Evolutionary conservation across 169 alveolate species (phyloP).

Genomic region (Theileria parva): DNA sequence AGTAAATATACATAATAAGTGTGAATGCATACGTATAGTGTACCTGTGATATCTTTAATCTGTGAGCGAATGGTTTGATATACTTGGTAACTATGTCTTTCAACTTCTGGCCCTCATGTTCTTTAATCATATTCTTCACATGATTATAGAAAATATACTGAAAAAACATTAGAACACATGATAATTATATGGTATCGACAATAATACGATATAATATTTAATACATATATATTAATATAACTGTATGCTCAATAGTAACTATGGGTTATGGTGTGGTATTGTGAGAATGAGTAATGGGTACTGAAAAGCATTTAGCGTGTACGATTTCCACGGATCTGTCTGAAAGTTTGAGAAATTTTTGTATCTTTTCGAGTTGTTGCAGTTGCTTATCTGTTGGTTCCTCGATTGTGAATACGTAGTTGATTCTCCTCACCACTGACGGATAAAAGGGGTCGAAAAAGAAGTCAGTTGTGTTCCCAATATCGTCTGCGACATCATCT

Average conservation of each 20-base stretch:
- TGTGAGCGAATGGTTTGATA: background rate
- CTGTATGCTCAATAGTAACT: too few relatives aligned
- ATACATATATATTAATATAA: too few relatives aligned
- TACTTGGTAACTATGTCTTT: background rate
- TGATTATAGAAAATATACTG: background rate
- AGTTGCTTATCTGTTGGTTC: conserved; percentile 29
- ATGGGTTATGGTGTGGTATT: too few relatives aligned
- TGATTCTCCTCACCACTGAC: conserved; percentile 30
- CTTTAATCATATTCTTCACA: background rate
- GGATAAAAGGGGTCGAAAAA: conserved; percentile 52
- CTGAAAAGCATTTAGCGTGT: conserved; percentile 50
- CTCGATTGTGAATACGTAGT: conserved; percentile 33
- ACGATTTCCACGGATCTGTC: conserved; percentile 17
- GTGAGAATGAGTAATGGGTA: background rate
- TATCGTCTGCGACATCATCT: conserved; percentile 42
- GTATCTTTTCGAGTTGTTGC: conserved; percentile 38
- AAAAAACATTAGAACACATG: background rate
- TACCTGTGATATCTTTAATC: background rate
- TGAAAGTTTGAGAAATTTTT: conserved; percentile 34
- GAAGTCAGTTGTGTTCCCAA: conserved; percentile 37
- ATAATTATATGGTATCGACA: too few relatives aligned
- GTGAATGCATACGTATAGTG: background rate
- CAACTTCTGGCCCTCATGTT: background rate
- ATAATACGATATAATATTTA: too few relatives aligned
- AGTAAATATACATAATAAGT: background rate